A percentile compares a stretch with the other conserved stretches of the same genome.
Conservation (phyloP, 1,284 basidiomycete genomes). For the Schizophyllum commune region DNA sequence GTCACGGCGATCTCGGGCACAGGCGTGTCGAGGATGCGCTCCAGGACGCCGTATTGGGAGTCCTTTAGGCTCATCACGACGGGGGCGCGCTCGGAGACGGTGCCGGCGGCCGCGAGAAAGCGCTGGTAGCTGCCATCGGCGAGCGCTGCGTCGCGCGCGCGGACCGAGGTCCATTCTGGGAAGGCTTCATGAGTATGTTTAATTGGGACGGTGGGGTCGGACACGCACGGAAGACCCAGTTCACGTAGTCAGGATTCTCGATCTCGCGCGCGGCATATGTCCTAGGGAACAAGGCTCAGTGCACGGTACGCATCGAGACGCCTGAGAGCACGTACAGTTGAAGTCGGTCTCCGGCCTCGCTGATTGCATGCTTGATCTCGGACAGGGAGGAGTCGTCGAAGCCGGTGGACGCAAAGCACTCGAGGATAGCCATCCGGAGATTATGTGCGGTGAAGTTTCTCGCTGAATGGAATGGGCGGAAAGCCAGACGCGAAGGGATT, state of each 20-base stretch:
- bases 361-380: background rate
- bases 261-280: background rate
- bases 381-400: background rate
- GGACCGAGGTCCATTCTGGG: background rate
- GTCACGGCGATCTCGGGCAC: background rate
- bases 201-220: too few species aligned
- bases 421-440: background rate
- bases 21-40: background rate
- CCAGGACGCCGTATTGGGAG: background rate
- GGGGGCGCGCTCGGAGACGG: too few species aligned
- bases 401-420: background rate
- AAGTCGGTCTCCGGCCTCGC: background rate
- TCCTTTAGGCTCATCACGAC: background rate
- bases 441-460: background rate
- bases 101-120: background rate
- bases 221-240: background rate
- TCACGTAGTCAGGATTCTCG: background rate
- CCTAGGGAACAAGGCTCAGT: background rate
- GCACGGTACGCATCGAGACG: background rate
- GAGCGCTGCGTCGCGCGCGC: background rate
- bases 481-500: too few species aligned
- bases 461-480: too few species aligned
- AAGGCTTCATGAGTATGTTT: background rate
- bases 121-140: background rate
- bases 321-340: background rate